These are phyloP conservation scores for Infundibulicybe gibba DNA, from an alignment of 768 basidiomycete species.

Conservation along the genomic window DNA sequence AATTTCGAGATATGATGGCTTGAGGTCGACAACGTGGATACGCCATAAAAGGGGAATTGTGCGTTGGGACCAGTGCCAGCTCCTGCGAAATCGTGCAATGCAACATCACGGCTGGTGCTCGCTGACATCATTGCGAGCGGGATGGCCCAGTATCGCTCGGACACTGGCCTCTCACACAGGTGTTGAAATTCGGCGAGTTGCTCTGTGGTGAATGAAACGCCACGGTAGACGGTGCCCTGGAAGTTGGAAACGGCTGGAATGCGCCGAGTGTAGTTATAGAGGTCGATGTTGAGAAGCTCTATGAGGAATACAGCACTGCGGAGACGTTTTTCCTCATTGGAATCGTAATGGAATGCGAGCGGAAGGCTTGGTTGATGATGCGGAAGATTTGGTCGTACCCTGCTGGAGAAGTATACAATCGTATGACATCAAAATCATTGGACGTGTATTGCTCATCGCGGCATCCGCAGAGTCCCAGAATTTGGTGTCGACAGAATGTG, in stretches of 20 bases:
- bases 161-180: constrained; percentile 12
- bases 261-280: constrained; percentile 16
- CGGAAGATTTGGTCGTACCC: constrained; percentile 16
- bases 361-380: constrained; percentile 13
- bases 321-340: constrained; percentile 4
- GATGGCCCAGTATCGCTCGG: constrained; percentile 18
- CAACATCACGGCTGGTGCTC: constrained; percentile 9
- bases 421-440: constrained; percentile 10
- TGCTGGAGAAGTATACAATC: constrained; percentile 14
- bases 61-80: neutral
- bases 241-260: constrained; percentile 6
- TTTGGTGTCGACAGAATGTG: constrained; percentile 8
- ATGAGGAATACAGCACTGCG: constrained; percentile 16
- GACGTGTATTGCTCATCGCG: neutral
- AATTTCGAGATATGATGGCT: constrained; percentile 8
- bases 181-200: constrained; percentile 11
- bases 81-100: constrained; percentile 10
- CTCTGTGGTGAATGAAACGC: constrained; percentile 9
- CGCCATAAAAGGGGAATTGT: constrained; percentile 12
- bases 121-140: constrained; percentile 16
- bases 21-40: constrained; percentile 13
- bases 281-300: constrained; percentile 18
- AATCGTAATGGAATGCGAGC: constrained; percentile 5
- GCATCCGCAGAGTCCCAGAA: constrained; percentile 12
- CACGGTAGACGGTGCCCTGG: constrained; percentile 14